Evolutionary conservation across 2,329 filamentous ascomycete genomes (phyloP), one percentile per base, ranked within the genome.

Genomic region (Fusarium fracticaudum): DNA sequence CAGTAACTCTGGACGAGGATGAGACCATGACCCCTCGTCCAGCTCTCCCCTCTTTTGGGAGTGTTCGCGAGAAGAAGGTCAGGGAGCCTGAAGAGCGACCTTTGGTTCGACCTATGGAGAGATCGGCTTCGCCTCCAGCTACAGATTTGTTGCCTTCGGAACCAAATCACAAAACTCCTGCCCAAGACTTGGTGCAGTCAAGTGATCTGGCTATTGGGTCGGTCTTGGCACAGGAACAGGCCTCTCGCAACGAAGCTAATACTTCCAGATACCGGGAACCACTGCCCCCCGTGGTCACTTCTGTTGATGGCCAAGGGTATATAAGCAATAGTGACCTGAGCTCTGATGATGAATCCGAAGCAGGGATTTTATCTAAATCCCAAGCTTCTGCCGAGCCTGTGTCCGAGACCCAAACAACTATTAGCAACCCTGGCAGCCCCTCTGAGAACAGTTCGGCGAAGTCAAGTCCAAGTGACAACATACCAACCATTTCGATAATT

Each of bases 21-120:
- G 88, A 91, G 68, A 84, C 90, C 20, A 94, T 94, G 91, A 90
- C 90, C 74, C 93, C 93, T n/a, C 86, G 92, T 38, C 92, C 93
- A 12, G 91, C 90, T 4, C 83, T 95, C 43, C 93, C 93, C 4
- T 91, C 88, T 3, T 95, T 95, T 80, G 93, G 93, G 24, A 95
- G 93, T 77, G 86, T 95, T 29, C 87, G 92, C 29, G 90, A 91
- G 35, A 90, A 89, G 80, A 91, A 90, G 73, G 79, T 82, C 13
- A 86, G 84, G 44, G 87, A 90, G 57, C 76, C 83, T 2, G 84
- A 87, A 44, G 92, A 91, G 76, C 85, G 90, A 6, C 86, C 88
- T 0, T 83, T 91, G 53, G 89, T 91, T 43, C 86, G 89, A 35
- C 90, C 90, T 12, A 73, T 82, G 10, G 86, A 87, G 40, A 76